Percentiles rank a stretch among this genome's conserved stretches.
phyloP scores from a whole-genome alignment of 2,329 filamentous ascomycete genomes.

The Talaromyces sp. region DNA sequence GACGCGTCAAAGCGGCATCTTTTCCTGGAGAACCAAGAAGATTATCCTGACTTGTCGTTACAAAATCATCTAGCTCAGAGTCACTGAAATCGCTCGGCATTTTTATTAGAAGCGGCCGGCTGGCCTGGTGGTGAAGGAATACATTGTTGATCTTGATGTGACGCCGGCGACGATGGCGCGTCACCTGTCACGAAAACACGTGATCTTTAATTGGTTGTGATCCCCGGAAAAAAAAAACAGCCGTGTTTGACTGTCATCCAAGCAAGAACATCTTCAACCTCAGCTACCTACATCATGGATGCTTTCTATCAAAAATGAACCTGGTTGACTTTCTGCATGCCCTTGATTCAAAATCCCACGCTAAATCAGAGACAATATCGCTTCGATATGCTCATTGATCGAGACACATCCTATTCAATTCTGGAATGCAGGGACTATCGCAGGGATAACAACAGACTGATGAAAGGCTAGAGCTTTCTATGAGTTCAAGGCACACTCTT shows the following conservation, averaged over 20 bases:
- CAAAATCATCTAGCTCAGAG: slow-evolving; percentile 24
- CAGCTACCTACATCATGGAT: not conserved
- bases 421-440: not conserved
- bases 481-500: not conserved
- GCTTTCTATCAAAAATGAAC: not conserved
- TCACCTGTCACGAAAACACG: slow-evolving; percentile 15
- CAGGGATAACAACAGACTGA: not conserved
- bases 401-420: not conserved
- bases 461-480: not conserved
- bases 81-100: slow-evolving; percentile 28
- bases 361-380: not conserved
- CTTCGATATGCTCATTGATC: not conserved
- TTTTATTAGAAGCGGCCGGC: slow-evolving; percentile 1
- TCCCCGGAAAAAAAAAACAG: slow-evolving; percentile 2
- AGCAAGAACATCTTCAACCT: not conserved
- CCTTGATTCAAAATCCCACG: not conserved
- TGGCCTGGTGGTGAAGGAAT: not conserved
- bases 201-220: not conserved
- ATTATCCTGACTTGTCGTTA: slow-evolving; percentile 23
- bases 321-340: not conserved
- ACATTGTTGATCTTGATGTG: not conserved
- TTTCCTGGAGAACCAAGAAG: slow-evolving; percentile 5
- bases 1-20: slow-evolving; percentile 24
- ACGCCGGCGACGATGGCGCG: not conserved
- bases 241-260: not conserved